A percentile compares a stretch with the other conserved stretches of the same genome.
phyloP scores from a whole-genome alignment of 1,284 basidiomycete species.

The Fomitopsis palustris region DNA sequence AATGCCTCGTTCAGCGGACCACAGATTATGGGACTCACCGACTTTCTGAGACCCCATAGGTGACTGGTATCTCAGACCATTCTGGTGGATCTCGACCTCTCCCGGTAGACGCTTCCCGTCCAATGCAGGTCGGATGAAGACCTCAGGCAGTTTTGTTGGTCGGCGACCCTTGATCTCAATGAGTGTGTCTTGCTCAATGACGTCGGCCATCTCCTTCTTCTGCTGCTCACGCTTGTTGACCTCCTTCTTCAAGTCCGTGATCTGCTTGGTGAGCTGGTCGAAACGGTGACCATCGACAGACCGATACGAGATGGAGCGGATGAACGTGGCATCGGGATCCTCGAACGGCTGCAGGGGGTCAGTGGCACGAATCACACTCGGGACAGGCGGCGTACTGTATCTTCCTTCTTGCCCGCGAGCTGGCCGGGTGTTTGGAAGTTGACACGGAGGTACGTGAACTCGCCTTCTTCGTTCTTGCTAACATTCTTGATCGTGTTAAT shows the following conservation, averaged over 20 bases:
- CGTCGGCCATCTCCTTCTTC: slow-evolving; percentile 97
- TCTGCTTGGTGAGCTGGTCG: slow-evolving; percentile 86
- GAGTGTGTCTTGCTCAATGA: slow-evolving; percentile 91
- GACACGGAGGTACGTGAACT: slow-evolving; percentile 92
- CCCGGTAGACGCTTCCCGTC: slow-evolving; percentile 93
- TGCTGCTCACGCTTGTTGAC: slow-evolving; percentile 97
- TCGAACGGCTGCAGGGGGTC: slow-evolving; percentile 77
- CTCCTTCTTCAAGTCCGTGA: slow-evolving; percentile 94
- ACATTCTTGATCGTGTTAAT: slow-evolving; percentile 99
- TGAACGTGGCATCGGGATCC: slow-evolving; percentile 95
- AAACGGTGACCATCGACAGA: slow-evolving; percentile 89
- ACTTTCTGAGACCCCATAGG: slow-evolving; percentile 88
- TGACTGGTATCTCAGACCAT: slow-evolving; percentile 92
- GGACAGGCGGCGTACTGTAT: slow-evolving; percentile 63
- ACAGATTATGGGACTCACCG: slow-evolving; percentile 45
- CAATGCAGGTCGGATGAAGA: slow-evolving; percentile 90
- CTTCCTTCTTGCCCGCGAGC: slow-evolving; percentile 97
- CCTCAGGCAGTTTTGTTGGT: slow-evolving; percentile 84
- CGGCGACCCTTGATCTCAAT: slow-evolving; percentile 84
- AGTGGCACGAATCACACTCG: neutral
- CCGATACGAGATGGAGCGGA: slow-evolving; percentile 93
- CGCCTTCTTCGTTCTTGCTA: slow-evolving; percentile 96
- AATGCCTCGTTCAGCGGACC: neutral
- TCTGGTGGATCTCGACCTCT: slow-evolving; percentile 97
- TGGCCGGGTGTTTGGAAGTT: slow-evolving; percentile 99